Evolutionary conservation across 345 rosid genomes (phyloP), one percentile per base, ranked within the genome.

Genomic region (Trapa bicornis): DNA sequence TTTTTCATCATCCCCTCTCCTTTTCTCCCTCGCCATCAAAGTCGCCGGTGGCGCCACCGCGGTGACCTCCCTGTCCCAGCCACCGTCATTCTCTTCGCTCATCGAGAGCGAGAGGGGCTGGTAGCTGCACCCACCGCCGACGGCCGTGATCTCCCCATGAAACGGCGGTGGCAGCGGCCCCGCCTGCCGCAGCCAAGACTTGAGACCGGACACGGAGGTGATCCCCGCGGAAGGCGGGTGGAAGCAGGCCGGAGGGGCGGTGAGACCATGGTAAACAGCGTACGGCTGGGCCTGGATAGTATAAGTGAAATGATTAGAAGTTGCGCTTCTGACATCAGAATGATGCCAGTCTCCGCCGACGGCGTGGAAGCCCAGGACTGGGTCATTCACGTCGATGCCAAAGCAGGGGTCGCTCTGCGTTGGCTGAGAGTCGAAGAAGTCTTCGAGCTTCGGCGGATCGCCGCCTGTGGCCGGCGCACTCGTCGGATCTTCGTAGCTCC

Each of bases 381-480:
- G 63, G 37, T 22, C 29, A 22, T 22, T 22, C 29, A 22, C 29
- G 29, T 22, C 29, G 29, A 22, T 22, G 29, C 29, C 29, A 22
- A 22, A 22, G 29, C 29, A 22, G 29, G 29, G 29, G 29, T 52
- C 66, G 36, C 32, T 35, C 43, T 89, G 81, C 74, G 77, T 77
- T 58, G 88, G 78, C 74, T 76, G 81, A 67, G 80, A 73, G 0
- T 89, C 85, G 64, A 84, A 70, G 71, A 91, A 88, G 76, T 88
- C 89, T 70, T 88, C 97, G 14, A 88, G 88, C 77, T 87, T 88
- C 54, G 89, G 87, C 15, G 54, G 76, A 82, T 7, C 56, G 42
- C 37, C 50, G 35, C 39, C 22, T 42, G 63, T 61, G 43, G 16
- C 80, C 38, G 63, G 38, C 35, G 63, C 85, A 60, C 80, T 82